Conservation (phyloP, 225 moss, liverwort and hornwort species). For the Bryoerythrophyllum caledonicum region DNA sequence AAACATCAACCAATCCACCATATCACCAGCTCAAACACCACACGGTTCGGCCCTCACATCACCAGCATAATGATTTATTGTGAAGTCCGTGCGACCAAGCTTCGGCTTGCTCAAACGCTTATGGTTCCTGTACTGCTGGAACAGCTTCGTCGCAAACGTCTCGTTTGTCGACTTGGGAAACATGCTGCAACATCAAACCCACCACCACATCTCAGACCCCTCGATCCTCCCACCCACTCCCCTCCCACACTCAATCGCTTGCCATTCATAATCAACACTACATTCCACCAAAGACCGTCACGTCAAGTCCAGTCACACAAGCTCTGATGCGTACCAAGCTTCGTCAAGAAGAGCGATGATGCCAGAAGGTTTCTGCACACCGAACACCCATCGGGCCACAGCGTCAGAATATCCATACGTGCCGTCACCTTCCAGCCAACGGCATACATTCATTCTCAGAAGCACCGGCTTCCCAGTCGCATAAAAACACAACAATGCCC, state of each 20-base stretch:
- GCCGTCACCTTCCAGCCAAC: background rate
- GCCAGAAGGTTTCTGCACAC: conserved; percentile 83
- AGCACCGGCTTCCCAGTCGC: background rate
- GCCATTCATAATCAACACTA: background rate
- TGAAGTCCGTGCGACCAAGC: conserved; percentile 92
- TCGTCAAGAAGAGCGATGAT: conserved; percentile 97
- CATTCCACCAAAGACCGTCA: background rate
- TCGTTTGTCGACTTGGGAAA: conserved; percentile 97
- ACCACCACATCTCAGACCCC: conserved; percentile 22
- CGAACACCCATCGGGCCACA: background rate
- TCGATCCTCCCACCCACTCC: background rate
- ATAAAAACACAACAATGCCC: background rate
- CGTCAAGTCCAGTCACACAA: background rate
- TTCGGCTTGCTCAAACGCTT: conserved; percentile 98
- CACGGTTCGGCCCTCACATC: conserved; percentile 62
- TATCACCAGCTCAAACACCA: background rate
- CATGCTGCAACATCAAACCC: conserved; percentile 67
- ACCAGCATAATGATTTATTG: conserved; percentile 94
- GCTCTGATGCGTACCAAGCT: conserved; percentile 69
- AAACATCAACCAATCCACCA: conserved; percentile 10
- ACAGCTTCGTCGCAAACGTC: conserved; percentile 90
- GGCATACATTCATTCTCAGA: background rate
- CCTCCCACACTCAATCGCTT: background rate
- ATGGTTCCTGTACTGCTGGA: conserved; percentile 88
- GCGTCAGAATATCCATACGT: background rate